phyloP scores from a whole-genome alignment of 1,139 yeast genomes.

The Suhomyces terraborum region DNA sequence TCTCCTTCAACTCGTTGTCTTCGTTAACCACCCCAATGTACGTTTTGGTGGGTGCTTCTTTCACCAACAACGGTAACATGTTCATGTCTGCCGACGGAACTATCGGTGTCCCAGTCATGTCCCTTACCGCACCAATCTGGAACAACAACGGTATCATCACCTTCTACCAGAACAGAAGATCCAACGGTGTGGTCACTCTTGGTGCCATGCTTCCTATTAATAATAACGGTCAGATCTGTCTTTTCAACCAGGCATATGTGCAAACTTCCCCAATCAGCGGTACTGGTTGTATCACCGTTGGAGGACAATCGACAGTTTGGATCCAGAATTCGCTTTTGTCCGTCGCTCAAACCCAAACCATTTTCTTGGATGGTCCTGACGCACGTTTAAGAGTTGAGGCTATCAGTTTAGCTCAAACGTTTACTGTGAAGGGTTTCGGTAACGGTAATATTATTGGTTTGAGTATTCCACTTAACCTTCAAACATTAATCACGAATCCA shows the following conservation, averaged over 20 bases:
- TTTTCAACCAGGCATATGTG: slow-evolving; percentile 16
- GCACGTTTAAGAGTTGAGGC: slow-evolving; percentile 19
- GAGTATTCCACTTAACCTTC: slow-evolving; percentile 17
- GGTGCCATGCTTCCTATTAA: slow-evolving; percentile 13
- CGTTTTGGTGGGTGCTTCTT: slow-evolving; percentile 13
- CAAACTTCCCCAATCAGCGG: slow-evolving; percentile 18
- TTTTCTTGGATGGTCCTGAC: slow-evolving; percentile 16
- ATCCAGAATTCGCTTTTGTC: slow-evolving; percentile 13
- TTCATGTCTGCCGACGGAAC: slow-evolving; percentile 16
- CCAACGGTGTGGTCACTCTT: slow-evolving; percentile 13
- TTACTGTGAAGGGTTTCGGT: slow-evolving; percentile 34
- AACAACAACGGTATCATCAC: slow-evolving; percentile 18
- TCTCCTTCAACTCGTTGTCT: slow-evolving; percentile 16
- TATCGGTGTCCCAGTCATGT: slow-evolving; percentile 15
- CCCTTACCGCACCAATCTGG: slow-evolving; percentile 17
- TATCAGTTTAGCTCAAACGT: slow-evolving; percentile 22
- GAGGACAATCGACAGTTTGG: slow-evolving; percentile 12
- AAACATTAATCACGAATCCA: slow-evolving; percentile 5
- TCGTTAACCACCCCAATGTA: slow-evolving; percentile 14
- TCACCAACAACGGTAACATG: slow-evolving; percentile 17
- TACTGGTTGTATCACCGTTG: slow-evolving; percentile 20
- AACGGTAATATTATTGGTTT: slow-evolving; percentile 30
- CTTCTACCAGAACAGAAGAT: slow-evolving; percentile 15
- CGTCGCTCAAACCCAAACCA: slow-evolving; percentile 16
- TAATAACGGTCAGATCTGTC: slow-evolving; percentile 21